Evolutionary conservation across 2,329 filamentous ascomycete genomes (phyloP), one percentile per base, ranked within the genome.

Genomic region (Exophiala calicioides): DNA sequence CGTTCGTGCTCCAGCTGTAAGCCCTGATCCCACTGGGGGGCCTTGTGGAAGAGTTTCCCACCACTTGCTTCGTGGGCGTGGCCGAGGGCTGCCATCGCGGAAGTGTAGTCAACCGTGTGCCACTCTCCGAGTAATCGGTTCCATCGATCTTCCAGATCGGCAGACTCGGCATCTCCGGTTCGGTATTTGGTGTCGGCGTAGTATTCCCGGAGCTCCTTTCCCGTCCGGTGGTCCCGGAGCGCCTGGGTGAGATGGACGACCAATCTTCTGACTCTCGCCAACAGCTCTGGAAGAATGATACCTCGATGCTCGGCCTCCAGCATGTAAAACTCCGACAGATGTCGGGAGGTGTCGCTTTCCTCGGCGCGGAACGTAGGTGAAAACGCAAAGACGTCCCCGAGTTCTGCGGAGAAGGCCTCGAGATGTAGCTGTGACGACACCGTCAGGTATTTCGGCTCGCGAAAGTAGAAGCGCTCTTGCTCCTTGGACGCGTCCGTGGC

Each of bases 301-400:
- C 95, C 95, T 60, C 82, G 85, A 44, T 52, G 44, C 67, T 98
- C 93, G 12, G 85, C 90, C 68, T 98, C 93, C 2, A 98, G 79
- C 93, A 98, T 97, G 70, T 97, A 97, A 62, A 98, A 97, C 64
- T 98, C 93, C 71, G 89, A 95, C 52, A 98, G 75, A 68, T 98
- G 93, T 20, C 93, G 83, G 4, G 90, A 84, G 0, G 93, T 97
- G 62, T 97, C 90, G 68, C 90, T 96, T 63, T 84, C 84, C 67
- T 96, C 93, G 3, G 93, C 93, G 27, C 93, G 82, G 64, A 98
- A 98, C 0, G 90, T 94, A 2, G 93, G 93, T 3, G 90, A 93
- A 8, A 98, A 71, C 1, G 90, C 87, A 90, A 93, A 98, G 5
- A 97, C 93, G 59, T 86, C 88, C 29, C 88, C 88, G 21, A 96